Conservation (phyloP, 257 asterid species). For the Ilex asprella region DNA sequence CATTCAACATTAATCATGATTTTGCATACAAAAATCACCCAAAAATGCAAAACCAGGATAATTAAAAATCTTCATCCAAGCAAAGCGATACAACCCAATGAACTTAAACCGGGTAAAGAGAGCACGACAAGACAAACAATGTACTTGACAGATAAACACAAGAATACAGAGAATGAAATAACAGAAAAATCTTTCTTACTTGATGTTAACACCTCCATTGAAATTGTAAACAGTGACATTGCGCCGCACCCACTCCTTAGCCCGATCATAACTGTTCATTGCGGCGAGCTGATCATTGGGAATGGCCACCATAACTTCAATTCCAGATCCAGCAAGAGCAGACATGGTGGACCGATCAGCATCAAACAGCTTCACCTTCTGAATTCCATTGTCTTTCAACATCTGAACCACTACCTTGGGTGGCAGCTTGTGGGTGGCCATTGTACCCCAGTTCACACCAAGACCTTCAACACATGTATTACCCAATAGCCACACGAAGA, state of each 20-base stretch:
- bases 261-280: constrained; percentile 47
- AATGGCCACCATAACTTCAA: constrained; percentile 76
- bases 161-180: background rate
- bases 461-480: constrained; percentile 29
- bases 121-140: too few species aligned
- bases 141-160: too few species aligned
- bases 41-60: too few species aligned
- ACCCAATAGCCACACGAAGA: too few species aligned
- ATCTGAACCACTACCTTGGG: constrained; percentile 58
- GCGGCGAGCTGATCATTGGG: constrained; percentile 65
- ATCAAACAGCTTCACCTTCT: constrained; percentile 66
- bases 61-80: too few species aligned
- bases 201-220: constrained; percentile 69
- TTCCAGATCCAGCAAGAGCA: constrained; percentile 56
- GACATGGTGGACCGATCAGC: constrained; percentile 58
- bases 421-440: constrained; percentile 63
- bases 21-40: too few species aligned
- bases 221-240: constrained; percentile 54
- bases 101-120: too few species aligned
- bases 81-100: too few species aligned
- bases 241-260: constrained; percentile 61
- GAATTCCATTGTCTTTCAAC: constrained; percentile 54
- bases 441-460: constrained; percentile 82
- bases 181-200: constrained; percentile 19
- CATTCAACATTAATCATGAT: too few species aligned